phyloP scores from a whole-genome alignment of 2,329 filamentous ascomycete genomes.

The Aspergillus puulaauensis region DNA sequence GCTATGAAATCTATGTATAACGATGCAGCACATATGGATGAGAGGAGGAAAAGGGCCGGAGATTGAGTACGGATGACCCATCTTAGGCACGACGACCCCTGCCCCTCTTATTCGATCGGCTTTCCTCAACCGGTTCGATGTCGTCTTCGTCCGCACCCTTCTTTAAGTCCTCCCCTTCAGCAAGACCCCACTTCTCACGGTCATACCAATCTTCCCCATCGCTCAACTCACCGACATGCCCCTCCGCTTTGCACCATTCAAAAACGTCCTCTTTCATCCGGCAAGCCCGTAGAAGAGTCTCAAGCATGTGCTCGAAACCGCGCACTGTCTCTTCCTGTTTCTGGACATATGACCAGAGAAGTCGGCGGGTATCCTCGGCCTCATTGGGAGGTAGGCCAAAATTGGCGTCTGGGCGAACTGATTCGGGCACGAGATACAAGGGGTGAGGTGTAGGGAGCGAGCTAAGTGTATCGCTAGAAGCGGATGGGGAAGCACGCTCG shows the following conservation, averaged over 20 bases:
- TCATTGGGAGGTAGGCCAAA: conserved; percentile 58
- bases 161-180: conserved; percentile 53
- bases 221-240: conserved; percentile 64
- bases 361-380: conserved; percentile 61
- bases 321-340: conserved; percentile 66
- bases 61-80: neutral
- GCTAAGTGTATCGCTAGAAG: conserved; percentile 30
- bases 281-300: conserved; percentile 58
- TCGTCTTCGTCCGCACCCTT: conserved; percentile 64
- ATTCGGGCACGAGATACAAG: conserved; percentile 56
- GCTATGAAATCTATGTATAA: conserved; percentile 23
- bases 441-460: conserved; percentile 51
- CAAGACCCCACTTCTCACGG: conserved; percentile 59
- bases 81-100: conserved; percentile 37
- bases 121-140: conserved; percentile 50
- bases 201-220: conserved; percentile 70
- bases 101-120: conserved; percentile 40
- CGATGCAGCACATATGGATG: conserved; percentile 1
- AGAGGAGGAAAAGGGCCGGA: conserved; percentile 5
- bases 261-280: conserved; percentile 60
- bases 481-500: conserved; percentile 21
- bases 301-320: conserved; percentile 55
- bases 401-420: conserved; percentile 52
- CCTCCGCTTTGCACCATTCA: conserved; percentile 62
- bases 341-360: conserved; percentile 62